Percentiles rank a stretch among this genome's conserved stretches.
Conservation (phyloP, 176 grass and related monocot genomes). For the Musa beccarii region DNA sequence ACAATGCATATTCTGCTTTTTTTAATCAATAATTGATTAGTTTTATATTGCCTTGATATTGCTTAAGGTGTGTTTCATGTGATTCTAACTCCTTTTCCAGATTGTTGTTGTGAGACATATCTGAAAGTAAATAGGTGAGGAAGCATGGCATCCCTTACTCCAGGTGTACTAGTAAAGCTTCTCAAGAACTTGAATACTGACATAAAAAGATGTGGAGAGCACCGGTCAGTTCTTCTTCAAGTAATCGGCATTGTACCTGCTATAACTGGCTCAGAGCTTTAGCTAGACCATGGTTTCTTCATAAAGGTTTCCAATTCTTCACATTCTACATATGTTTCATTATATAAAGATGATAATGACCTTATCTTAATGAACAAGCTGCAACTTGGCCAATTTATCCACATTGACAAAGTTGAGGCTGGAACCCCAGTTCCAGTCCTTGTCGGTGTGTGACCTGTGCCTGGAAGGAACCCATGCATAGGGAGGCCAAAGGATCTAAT, state of each 20-base stretch:
- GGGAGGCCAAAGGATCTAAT: slow-evolving; percentile 97
- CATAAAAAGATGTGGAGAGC: slow-evolving; percentile 81
- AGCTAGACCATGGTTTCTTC: slow-evolving; percentile 96
- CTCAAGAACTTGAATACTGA: slow-evolving; percentile 89
- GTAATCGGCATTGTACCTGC: slow-evolving; percentile 95
- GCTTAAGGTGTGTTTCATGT: background rate
- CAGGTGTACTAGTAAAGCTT: slow-evolving; percentile 84
- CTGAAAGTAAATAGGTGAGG: background rate
- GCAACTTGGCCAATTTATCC: slow-evolving; percentile 94
- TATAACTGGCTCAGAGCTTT: slow-evolving; percentile 83
- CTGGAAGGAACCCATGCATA: slow-evolving; percentile 88
- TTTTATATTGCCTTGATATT: background rate
- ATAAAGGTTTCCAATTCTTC: slow-evolving; percentile 97
- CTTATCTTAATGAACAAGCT: slow-evolving; percentile 92
- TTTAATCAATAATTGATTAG: background rate
- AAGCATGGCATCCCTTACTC: slow-evolving; percentile 89
- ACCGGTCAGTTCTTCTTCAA: slow-evolving; percentile 94
- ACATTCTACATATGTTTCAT: slow-evolving; percentile 87
- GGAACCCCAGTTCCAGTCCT: slow-evolving; percentile 83
- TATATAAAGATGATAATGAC: slow-evolving; percentile 94
- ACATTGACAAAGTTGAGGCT: slow-evolving; percentile 87
- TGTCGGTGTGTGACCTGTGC: slow-evolving; percentile 80
- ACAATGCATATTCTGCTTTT: background rate
- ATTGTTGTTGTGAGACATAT: background rate
- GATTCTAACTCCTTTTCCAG: background rate